Percentiles rank a stretch among this genome's conserved stretches.
Evolutionary conservation across 2,329 filamentous ascomycete species (phyloP).

Genomic region (Diaporthe sp.): DNA sequence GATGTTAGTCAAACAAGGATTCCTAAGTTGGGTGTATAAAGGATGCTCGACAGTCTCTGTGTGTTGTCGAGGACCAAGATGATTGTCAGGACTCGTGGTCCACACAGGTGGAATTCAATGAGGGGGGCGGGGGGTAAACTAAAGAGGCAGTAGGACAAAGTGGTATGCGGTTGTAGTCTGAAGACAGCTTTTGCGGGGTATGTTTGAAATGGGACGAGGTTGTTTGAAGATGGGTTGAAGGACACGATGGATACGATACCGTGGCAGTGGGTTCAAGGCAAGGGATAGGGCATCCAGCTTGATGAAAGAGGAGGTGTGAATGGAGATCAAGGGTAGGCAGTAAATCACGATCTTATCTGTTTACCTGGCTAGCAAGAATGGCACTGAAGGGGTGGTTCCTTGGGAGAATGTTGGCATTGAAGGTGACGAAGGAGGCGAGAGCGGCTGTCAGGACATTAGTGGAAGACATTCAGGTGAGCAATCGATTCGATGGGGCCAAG

Average conservation of each 20-base stretch:
- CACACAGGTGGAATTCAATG: not conserved
- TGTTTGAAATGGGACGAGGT: not conserved
- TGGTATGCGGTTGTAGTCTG: not conserved
- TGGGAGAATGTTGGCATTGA: not conserved
- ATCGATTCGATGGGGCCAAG: not conserved
- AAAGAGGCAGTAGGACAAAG: too few species aligned
- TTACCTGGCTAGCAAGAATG: slow-evolving; percentile 12
- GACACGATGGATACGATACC: not conserved
- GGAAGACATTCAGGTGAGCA: not conserved
- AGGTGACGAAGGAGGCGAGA: not conserved
- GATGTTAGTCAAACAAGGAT: not conserved
- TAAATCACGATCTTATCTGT: not conserved
- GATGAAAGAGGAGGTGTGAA: not conserved
- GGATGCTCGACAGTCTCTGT: not conserved
- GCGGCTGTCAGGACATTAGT: not conserved
- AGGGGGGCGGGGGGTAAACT: too few species aligned
- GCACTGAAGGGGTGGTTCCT: not conserved
- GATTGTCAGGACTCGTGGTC: slow-evolving; percentile 8
- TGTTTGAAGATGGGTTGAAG: not conserved
- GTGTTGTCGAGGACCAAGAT: slow-evolving; percentile 29
- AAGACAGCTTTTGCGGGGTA: not conserved
- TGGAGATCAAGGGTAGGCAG: not conserved
- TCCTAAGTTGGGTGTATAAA: too few species aligned
- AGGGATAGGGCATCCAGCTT: not conserved
- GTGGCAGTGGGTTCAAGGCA: not conserved